phyloP scores from a whole-genome alignment of 2,329 filamentous ascomycete species.

The Hirsutella thompsonii region DNA sequence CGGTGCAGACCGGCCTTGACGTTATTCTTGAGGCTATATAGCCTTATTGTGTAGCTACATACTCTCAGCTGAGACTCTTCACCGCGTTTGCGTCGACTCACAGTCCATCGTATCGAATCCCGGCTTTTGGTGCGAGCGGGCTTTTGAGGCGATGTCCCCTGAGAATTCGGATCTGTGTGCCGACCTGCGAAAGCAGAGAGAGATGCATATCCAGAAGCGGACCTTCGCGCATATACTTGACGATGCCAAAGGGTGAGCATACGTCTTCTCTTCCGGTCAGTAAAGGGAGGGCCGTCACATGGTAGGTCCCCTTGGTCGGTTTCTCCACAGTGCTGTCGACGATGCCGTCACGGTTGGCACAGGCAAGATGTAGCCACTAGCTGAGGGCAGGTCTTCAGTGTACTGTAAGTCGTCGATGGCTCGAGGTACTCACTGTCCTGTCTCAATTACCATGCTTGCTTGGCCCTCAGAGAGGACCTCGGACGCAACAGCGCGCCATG shows the following conservation, averaged over 20 bases:
- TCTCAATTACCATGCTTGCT: slow-evolving; percentile 27
- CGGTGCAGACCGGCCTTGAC: slow-evolving; percentile 25
- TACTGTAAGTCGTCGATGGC: no score
- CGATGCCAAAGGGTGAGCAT: slow-evolving; percentile 13
- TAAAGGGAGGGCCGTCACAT: slow-evolving; percentile 34
- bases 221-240: slow-evolving; percentile 33
- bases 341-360: slow-evolving; percentile 42
- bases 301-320: slow-evolving; percentile 32
- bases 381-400: slow-evolving; percentile 20
- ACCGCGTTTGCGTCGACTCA: slow-evolving; percentile 18
- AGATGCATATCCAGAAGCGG: slow-evolving; percentile 31
- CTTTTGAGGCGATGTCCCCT: slow-evolving; percentile 37
- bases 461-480: slow-evolving; percentile 25
- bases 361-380: slow-evolving; percentile 46
- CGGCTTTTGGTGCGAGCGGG: slow-evolving; percentile 34
- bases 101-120: slow-evolving; percentile 45
- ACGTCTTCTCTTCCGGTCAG: slow-evolving; percentile 36
- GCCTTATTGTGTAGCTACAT: slow-evolving; percentile 21
- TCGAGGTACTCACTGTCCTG: slow-evolving; percentile 30
- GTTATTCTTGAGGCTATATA: slow-evolving; percentile 32
- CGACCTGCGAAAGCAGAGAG: slow-evolving; percentile 34
- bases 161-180: slow-evolving; percentile 36
- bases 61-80: neutral
- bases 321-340: slow-evolving; percentile 29
- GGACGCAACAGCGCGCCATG: slow-evolving; percentile 22